Evolutionary conservation across 2,329 filamentous ascomycete species (phyloP).

Genomic region (Domatiomyces globalis): DNA sequence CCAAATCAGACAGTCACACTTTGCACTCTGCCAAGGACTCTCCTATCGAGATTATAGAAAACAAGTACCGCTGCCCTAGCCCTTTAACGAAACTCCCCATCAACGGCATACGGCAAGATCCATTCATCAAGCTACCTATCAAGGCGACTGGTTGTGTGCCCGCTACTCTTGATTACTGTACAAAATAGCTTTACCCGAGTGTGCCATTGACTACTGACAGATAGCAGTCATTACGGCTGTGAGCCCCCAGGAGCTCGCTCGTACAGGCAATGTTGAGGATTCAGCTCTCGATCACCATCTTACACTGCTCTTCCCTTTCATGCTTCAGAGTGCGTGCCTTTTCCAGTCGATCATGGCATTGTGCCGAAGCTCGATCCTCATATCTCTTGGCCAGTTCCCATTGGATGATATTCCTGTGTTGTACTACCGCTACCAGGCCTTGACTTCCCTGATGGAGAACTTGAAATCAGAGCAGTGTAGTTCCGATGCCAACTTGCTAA

Average conservation of each 20-base stretch:
- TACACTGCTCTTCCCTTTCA: conserved; percentile 13
- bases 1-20: neutral
- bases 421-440: conserved; percentile 13
- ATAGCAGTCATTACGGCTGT: neutral
- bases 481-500: conserved; percentile 11
- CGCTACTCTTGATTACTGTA: conserved; percentile 11
- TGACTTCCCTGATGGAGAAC: conserved; percentile 9
- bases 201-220: conserved; percentile 4
- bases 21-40: too few relatives aligned
- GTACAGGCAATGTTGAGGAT: neutral
- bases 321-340: conserved; percentile 10
- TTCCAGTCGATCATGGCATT: conserved; percentile 16
- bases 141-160: conserved; percentile 10
- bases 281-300: conserved; percentile 12
- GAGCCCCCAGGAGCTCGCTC: conserved; percentile 1
- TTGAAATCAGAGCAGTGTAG: conserved; percentile 5
- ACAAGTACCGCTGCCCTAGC: neutral
- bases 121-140: conserved; percentile 11
- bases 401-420: conserved; percentile 14
- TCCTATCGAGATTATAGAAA: neutral
- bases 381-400: conserved; percentile 10
- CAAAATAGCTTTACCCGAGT: neutral
- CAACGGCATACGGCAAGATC: conserved; percentile 11
- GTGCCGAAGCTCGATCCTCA: conserved; percentile 13
- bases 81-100: conserved; percentile 10